Evolutionary conservation across 306 rosid species (phyloP).

Genomic region (Delonix regia): DNA sequence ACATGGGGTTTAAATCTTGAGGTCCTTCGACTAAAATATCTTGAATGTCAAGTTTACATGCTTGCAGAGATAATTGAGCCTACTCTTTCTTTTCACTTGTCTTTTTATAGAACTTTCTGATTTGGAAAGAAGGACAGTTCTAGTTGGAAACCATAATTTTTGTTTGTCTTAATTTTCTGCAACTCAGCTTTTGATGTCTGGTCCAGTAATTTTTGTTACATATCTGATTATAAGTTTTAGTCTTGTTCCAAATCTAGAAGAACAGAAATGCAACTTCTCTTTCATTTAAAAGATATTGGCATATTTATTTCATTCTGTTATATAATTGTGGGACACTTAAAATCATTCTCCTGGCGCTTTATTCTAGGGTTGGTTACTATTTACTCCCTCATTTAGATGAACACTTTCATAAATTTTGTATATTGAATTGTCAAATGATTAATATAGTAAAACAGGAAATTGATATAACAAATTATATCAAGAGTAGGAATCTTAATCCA

Average conservation of each 20-base stretch:
- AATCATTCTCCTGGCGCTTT: neutral
- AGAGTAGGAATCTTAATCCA: too few species aligned
- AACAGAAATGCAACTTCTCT: neutral
- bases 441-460: too few species aligned
- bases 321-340: neutral
- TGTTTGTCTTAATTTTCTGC: neutral
- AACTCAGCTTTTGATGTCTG: too few species aligned
- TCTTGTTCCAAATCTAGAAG: neutral
- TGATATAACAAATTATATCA: too few species aligned
- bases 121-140: neutral
- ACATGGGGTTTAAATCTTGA: neutral
- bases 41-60: slow-evolving; percentile 5
- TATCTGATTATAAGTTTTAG: neutral
- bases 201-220: too few species aligned
- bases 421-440: too few species aligned
- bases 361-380: neutral
- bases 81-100: neutral
- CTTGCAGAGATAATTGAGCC: neutral
- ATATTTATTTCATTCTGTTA: neutral
- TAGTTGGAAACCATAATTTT: neutral
- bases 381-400: too few species aligned
- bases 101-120: neutral
- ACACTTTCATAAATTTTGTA: too few species aligned
- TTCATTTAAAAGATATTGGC: neutral
- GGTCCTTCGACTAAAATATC: slow-evolving; percentile 5